Percentiles rank a stretch among this genome's conserved stretches.
These are phyloP conservation scores for Ustilago lituana DNA, from an alignment of 1,284 basidiomycete species.

Conservation along the genomic window DNA sequence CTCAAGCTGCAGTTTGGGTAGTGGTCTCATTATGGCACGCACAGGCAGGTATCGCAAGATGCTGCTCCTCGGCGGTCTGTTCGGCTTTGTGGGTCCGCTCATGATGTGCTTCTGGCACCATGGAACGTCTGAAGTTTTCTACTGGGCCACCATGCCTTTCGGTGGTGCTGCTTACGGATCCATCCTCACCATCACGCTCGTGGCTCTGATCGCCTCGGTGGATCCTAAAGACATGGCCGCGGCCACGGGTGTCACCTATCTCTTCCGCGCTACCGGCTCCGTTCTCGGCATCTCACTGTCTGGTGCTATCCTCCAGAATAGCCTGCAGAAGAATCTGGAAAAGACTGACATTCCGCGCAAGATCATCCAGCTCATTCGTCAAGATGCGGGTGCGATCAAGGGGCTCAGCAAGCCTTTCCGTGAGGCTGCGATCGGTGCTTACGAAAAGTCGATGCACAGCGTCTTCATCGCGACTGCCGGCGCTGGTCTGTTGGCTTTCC, in stretches of 20 bases:
- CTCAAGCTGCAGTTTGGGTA: constrained; percentile 67
- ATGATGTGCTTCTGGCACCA: constrained; percentile 68
- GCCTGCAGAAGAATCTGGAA: constrained; percentile 61
- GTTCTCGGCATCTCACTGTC: constrained; percentile 68
- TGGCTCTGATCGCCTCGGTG: constrained; percentile 67
- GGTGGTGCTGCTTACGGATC: constrained; percentile 66
- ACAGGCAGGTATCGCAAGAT: constrained; percentile 67
- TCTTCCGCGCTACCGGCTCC: constrained; percentile 68
- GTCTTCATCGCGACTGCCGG: constrained; percentile 67
- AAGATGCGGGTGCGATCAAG: constrained; percentile 64
- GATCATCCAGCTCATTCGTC: constrained; percentile 63
- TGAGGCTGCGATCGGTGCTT: constrained; percentile 64
- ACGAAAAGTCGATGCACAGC: constrained; percentile 65
- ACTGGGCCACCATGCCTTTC: constrained; percentile 66
- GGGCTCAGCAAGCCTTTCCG: constrained; percentile 49
- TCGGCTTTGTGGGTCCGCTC: constrained; percentile 66
- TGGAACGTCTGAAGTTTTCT: constrained; percentile 61
- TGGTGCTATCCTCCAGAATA: constrained; percentile 67
- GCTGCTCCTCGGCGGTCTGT: constrained; percentile 62
- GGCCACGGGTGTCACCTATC: constrained; percentile 67
- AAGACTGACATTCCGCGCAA: constrained; percentile 57
- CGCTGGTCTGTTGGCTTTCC: constrained; percentile 62
- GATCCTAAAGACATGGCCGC: constrained; percentile 67
- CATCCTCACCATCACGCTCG: constrained; percentile 67
- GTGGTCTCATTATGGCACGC: constrained; percentile 68